Evolutionary conservation across 2,329 filamentous ascomycete species (phyloP).

Genomic region (Stagonosporopsis cucurbitacearum): DNA sequence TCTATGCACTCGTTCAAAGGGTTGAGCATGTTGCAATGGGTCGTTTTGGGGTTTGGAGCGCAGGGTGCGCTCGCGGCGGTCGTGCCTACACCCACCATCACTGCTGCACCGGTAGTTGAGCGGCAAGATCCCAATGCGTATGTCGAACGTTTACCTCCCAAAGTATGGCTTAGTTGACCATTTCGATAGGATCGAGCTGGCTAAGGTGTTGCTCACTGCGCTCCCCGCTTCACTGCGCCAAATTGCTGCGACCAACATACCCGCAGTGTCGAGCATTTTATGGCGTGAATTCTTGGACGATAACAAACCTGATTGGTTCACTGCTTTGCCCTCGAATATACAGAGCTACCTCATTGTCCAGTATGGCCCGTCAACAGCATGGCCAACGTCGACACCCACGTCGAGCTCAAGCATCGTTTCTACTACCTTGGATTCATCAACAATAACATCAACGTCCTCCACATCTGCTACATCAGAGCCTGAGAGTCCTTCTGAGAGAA

Average conservation of each 20-base stretch:
- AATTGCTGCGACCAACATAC: conserved; percentile 45
- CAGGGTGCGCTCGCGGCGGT: conserved; percentile 22
- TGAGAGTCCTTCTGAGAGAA: conserved; percentile 24
- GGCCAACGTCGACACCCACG: conserved; percentile 27
- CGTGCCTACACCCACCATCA: conserved; percentile 32
- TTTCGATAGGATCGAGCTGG: conserved; percentile 40
- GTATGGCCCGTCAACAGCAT: conserved; percentile 44
- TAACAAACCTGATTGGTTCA: conserved; percentile 45
- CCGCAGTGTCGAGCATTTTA: conserved; percentile 44
- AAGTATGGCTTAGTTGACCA: conserved; percentile 12
- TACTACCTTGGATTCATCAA: conserved; percentile 9
- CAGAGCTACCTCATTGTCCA: conserved; percentile 43
- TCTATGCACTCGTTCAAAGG: conserved; percentile 37
- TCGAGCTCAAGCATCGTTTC: conserved; percentile 6
- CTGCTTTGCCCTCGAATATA: conserved; percentile 40
- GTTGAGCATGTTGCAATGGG: conserved; percentile 18
- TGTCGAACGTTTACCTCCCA: conserved; percentile 10
- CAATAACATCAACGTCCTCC: background rate
- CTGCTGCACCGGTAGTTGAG: conserved; percentile 35
- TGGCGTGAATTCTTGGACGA: conserved; percentile 44
- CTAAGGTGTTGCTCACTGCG: conserved; percentile 44
- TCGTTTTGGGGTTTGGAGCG: conserved; percentile 17
- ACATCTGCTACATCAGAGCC: conserved; percentile 23
- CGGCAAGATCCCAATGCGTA: conserved; percentile 43
- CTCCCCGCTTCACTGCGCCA: conserved; percentile 44